Percentiles rank a stretch among this genome's conserved stretches.
Evolutionary conservation across 306 rosid genomes (phyloP).

Genomic region (Pyrus pyrifolia): DNA sequence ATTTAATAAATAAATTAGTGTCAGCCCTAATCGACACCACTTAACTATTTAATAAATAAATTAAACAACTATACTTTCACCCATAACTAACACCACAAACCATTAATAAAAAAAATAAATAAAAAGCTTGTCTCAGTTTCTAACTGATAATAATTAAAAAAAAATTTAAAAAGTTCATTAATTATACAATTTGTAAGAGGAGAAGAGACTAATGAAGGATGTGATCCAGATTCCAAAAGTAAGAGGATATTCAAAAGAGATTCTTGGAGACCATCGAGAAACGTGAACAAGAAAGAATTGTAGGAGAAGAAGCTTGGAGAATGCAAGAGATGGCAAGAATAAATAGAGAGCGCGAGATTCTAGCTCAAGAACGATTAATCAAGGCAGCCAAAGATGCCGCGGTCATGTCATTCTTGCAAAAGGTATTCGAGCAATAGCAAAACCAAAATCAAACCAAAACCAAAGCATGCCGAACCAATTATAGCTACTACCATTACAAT

Average conservation of each 20-base stretch:
- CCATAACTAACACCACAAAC: too few species aligned
- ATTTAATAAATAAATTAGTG: too few species aligned
- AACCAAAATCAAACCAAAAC: not conserved
- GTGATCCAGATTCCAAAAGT: slow-evolving; percentile 48
- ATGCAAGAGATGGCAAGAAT: slow-evolving; percentile 61
- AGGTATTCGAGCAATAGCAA: slow-evolving; percentile 49
- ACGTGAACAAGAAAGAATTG: slow-evolving; percentile 54
- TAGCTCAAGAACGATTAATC: slow-evolving; percentile 65
- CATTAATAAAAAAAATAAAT: too few species aligned
- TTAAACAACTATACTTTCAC: too few species aligned
- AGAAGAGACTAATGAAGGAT: slow-evolving; percentile 55
- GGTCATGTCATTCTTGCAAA: slow-evolving; percentile 69
- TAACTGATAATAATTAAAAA: too few species aligned
- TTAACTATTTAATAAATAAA: too few species aligned
- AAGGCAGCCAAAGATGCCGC: slow-evolving; percentile 71
- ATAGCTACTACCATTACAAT: not conserved
- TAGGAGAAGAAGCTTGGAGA: slow-evolving; percentile 79
- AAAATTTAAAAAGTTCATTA: too few species aligned
- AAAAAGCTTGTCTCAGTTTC: too few species aligned
- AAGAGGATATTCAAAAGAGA: slow-evolving; percentile 66
- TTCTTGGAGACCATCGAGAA: slow-evolving; percentile 78
- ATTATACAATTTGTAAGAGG: too few species aligned
- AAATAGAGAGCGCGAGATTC: slow-evolving; percentile 56
- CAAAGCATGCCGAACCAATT: slow-evolving; percentile 17
- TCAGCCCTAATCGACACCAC: too few species aligned